A percentile compares a stretch with the other conserved stretches of the same genome.
phyloP scores from a whole-genome alignment of 768 basidiomycete genomes.

The Pulveroboletus sp. region DNA sequence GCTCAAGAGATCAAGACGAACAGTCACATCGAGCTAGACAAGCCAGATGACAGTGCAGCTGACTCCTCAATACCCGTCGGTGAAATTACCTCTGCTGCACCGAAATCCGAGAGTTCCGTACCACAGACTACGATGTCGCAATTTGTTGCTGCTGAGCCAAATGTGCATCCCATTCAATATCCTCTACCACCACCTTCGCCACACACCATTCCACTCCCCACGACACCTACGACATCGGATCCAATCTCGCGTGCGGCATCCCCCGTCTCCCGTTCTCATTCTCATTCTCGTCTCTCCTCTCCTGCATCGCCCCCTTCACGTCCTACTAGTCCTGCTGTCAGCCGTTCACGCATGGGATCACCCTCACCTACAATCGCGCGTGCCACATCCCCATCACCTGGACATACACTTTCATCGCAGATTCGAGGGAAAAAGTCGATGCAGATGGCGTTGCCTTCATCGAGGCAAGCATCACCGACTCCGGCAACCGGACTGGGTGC shows the following conservation, averaged over 20 bases:
- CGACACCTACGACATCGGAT: constrained; percentile 19
- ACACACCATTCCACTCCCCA: constrained; percentile 18
- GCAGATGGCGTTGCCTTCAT: constrained; percentile 31
- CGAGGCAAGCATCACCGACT: constrained; percentile 36
- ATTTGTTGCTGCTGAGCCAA: constrained; percentile 9
- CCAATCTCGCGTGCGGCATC: constrained; percentile 25
- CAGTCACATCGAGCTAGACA: constrained; percentile 6
- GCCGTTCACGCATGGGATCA: constrained; percentile 24
- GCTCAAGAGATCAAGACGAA: constrained; percentile 6
- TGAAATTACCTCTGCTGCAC: constrained; percentile 18
- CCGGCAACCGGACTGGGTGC: constrained; percentile 15
- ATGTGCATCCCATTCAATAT: not conserved
- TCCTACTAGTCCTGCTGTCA: constrained; percentile 23
- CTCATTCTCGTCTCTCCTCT: constrained; percentile 29
- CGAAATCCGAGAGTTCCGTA: constrained; percentile 5
- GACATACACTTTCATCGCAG: constrained; percentile 1
- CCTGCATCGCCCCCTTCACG: constrained; percentile 27
- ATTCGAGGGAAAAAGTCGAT: constrained; percentile 13
- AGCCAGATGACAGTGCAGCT: constrained; percentile 5
- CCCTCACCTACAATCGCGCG: constrained; percentile 15
- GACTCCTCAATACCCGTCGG: constrained; percentile 18
- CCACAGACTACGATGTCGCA: not conserved
- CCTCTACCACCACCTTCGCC: constrained; percentile 19
- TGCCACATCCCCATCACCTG: constrained; percentile 11
- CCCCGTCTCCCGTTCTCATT: constrained; percentile 32